Base-by-base conservation (phyloP, 2,329 filamentous ascomycete genomes). In the Scedosporium minutisporum region DNA sequence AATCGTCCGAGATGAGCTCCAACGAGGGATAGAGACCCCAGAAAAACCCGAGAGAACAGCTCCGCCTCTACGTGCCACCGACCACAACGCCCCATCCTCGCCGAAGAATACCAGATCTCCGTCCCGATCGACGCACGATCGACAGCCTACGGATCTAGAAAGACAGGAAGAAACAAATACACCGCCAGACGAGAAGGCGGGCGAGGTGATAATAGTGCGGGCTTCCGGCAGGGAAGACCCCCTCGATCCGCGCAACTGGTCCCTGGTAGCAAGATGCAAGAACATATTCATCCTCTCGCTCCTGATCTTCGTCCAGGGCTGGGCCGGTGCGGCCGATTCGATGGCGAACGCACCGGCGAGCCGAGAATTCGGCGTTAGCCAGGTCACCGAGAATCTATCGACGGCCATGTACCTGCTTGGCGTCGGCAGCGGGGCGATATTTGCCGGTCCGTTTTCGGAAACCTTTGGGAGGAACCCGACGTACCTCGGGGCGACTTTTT, bases 321-420 rank as follows among this genome's bases (percentile, higher is more conserved):
- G 77, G 57, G 78, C 79, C 2, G 78, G 75, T 33, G 75, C 77
- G 0, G 80, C 82, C 51, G 80, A 81, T 65, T 76, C 77, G n/a
- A 75, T 75, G 57, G 78, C 75, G 10, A 69, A 82, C 38, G 69
- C 68, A 3, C 69, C 73, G 53, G 78, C 76, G 2, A 73, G 71
- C 27, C 62, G 65, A 38, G 73, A 76, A 42, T 78, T 80, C 66
- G 69, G 74, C 27, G 75, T 82, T 46, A 74, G 74, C 67, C 73
- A 77, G 41, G 75, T 79, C 0, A 71, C 74, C 1, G 76, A 76
- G 67, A 77, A 70, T 63, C 67, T 80, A 44, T 75, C 77, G 12
- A 80, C 78, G 27, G 76, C 76, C 64, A 69, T 80, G 65, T 77
- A 78, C 62, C 69, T 81, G 6, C 72, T 81, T 33, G 79, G 78